Base-by-base conservation (phyloP, 192 early-diverging fungal genomes). In the Gryganskiella cystojenkinii region DNA sequence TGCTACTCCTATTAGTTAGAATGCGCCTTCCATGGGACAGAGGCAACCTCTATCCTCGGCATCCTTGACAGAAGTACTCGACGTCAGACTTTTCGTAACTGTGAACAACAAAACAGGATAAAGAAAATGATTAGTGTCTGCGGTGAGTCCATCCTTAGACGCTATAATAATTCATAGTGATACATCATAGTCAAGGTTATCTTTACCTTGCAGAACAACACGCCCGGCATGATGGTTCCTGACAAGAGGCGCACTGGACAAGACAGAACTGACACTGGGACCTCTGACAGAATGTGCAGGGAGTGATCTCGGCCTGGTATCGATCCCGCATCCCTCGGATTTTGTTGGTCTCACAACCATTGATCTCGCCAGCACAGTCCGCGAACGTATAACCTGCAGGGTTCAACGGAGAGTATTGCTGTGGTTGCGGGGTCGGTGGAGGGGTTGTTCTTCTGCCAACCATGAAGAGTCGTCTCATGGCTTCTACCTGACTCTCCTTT, bases 211-310 rank as follows among this genome's bases (percentile, higher is more conserved):
- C 55, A 9, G 31, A 30, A 64, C 74, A 63, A 37, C 74, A 78
- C 4, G 61, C 37, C 14, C 74, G 59, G 31, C 74, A 78, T 5
- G 66, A 64, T 6, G 58, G 25, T 22, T 68, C 74, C 42, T 64
- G 66, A 24, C 74, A 78, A 1, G 28, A 24, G 0, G 56, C 35
- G 17, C 74, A 78, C 15, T 50, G 13, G 30, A 78, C 56, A 15
- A 55, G 30, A 61, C 74, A 78, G 42, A 78, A 78, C 43, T 78
- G 74, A 17, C 74, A 78, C 43, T 78, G 66, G 4, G 67, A 66
- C n/a, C 67, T 52, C 49, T 47, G 37, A 31, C 74, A 78, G 30
- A 78, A 69, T 20, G 61, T 59, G 30, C 74, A 78, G 0, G 61
- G 47, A 0, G 15, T 27, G 30, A 78, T 78, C 20, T 53, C 13